Base-by-base conservation (phyloP, 495 filamentous ascomycete genomes). In the Parmelia sp. region DNA sequence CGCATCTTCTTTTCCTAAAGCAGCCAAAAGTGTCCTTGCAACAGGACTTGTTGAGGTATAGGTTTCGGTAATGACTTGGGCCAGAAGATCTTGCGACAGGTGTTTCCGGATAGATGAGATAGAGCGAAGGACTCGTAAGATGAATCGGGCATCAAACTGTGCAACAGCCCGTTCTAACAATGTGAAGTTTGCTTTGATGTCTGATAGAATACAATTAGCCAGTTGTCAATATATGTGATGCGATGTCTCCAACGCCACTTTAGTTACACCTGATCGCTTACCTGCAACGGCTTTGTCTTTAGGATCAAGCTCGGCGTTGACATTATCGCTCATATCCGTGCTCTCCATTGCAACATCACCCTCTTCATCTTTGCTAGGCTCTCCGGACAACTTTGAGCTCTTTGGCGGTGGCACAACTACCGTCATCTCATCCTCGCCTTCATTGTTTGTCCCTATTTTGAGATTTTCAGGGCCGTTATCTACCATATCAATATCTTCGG, bases 31-130 rank as follows among this genome's bases (percentile, higher is more conserved):
- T 67, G 86, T 83, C 68, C 85, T 83, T 21, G 89, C 88, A 31
- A 85, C 82, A 51, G 81, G 72, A 69, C 78, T 89, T 40, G 85
- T 86, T 36, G 82, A 76, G 58, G 84, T 77, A 71, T 91, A 96
- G 37, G 87, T 90, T 65, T 96, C 88, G 57, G 85, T 83, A 69
- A 96, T 88, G 66, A 89, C 87, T 75, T 90, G 85, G 27, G 87
- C 79, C 65, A 96, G 82, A 69, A 95, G 85, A 69, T 91, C 90
- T 35, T 89, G 81, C 14, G 87, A 89, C 70, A 97, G 83, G 65
- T 89, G 82, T 79, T 97, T 97, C 73, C 94, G 90, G 75, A 97
- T 86, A 63, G 91, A 91, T 45, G 94, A 96, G 77, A 96, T 95
- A 63, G 92, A 96, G 60, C 94, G 89, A 62, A 98, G 83, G 62